Evolutionary conservation across 2,329 filamentous ascomycete species (phyloP), one percentile per base, ranked within the genome.

Genomic region (Apiospora kogelbergensis): DNA sequence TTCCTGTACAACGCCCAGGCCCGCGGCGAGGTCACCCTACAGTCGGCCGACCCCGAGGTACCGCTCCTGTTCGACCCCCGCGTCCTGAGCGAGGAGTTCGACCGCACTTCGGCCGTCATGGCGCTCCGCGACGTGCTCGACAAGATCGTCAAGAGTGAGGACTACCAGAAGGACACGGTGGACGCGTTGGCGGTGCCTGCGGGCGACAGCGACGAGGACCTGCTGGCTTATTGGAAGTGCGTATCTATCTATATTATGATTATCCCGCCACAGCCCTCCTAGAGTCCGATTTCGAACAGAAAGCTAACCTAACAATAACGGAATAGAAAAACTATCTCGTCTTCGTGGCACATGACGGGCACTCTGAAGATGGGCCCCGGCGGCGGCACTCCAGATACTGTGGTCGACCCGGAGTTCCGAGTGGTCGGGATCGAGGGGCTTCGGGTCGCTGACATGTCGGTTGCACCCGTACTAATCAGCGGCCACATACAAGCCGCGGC

Each of bases 321-420:
- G 7, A 4, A n/a, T 6, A 79, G 76, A 67, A 76, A 82, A 37
- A 83, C 76, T 30, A 78, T 81, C 22, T 80, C 76, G 40, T 85
- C 82, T 2, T 85, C 79, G 68, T 89, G 83, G 84, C 87, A 86
- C 75, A 88, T 84, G 84, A 86, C 81, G 0, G 85, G 86, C 0
- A 90, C 88, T 0, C 82, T 81, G 7, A 85, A 84, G 74, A 90
- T 90, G 88, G 88, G 88, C 0, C 82, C 78, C 70, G 46, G 68
- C 0, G 80, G 75, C 1, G 82, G 84, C 9, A 26, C 48, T 0
- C 68, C 69, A 0, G 80, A 82, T 42, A 82, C 84, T 0, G 84
- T 80, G 37, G 85, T 89, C 7, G 85, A 89, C 74, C 78, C 72
- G 0, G 79, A 84, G 7, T 84, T 89, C 63, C 80, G 80, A 40